phyloP scores from a whole-genome alignment of 2,329 filamentous ascomycete species.

The Ophiostoma novo-ulmi region DNA sequence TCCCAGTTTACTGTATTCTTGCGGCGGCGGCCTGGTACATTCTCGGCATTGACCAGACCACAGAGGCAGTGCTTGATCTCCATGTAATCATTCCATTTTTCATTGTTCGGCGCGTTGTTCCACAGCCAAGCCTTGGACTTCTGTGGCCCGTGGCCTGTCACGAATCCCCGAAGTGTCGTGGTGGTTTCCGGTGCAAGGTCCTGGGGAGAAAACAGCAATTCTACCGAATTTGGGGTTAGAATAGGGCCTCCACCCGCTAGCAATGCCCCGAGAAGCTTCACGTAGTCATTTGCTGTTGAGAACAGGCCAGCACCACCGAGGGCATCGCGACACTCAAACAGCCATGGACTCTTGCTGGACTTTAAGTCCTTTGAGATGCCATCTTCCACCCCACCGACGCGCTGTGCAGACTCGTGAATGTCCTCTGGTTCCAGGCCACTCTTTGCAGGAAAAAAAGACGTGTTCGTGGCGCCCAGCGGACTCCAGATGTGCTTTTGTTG shows the following conservation, averaged over 20 bases:
- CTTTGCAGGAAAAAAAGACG: background rate
- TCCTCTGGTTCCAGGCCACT: background rate
- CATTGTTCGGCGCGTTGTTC: background rate
- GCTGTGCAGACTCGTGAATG: background rate
- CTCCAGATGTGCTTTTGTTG: slow-evolving; percentile 4
- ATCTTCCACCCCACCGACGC: background rate
- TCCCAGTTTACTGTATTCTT: slow-evolving; percentile 43
- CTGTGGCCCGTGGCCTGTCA: background rate
- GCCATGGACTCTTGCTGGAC: background rate
- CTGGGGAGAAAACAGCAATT: background rate
- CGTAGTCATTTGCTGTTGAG: background rate
- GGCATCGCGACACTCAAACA: background rate
- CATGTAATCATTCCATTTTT: slow-evolving; percentile 33
- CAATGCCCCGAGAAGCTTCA: background rate
- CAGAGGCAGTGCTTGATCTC: slow-evolving; percentile 40
- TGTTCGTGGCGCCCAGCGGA: background rate
- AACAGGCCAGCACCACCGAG: background rate
- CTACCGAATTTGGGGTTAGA: background rate
- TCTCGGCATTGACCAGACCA: slow-evolving; percentile 38
- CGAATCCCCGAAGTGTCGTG: background rate
- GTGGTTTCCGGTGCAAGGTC: background rate
- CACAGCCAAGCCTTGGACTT: background rate
- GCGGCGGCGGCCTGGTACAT: slow-evolving; percentile 39
- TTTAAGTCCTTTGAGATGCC: background rate
- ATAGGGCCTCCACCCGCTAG: background rate